Percentiles rank a stretch among this genome's conserved stretches.
These are phyloP conservation scores for Dysphania ambrosioides DNA, from an alignment of 148 eudicot genomes.

Conservation along the genomic window DNA sequence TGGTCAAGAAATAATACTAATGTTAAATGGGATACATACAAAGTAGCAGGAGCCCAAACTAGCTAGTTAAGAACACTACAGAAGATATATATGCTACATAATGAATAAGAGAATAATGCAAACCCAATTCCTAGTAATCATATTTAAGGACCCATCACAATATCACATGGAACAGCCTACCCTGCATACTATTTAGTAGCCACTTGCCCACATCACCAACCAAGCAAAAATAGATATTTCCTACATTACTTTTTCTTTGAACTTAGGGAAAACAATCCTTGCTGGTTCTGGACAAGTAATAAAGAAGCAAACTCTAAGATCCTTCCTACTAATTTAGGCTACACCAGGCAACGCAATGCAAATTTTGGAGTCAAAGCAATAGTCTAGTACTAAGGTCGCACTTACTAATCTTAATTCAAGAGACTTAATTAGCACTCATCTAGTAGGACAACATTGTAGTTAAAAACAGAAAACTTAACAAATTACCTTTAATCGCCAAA, in stretches of 20 bases:
- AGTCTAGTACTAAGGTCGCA: neutral
- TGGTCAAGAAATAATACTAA: neutral
- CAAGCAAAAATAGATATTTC: constrained; percentile 4
- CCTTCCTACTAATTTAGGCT: too few relatives aligned
- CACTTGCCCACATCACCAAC: constrained; percentile 14
- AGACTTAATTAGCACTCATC: neutral
- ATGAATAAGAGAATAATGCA: neutral
- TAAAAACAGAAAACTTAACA: neutral
- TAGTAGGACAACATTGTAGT: neutral
- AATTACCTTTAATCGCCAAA: constrained; percentile 13
- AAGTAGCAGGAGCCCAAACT: constrained; percentile 3
- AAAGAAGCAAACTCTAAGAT: neutral
- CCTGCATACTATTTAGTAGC: constrained; percentile 3
- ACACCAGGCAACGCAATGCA: too few relatives aligned
- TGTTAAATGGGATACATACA: neutral
- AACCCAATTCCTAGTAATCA: neutral
- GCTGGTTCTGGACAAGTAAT: neutral
- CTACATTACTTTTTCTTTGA: neutral
- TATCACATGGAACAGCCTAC: constrained; percentile 22
- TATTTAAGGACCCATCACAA: neutral
- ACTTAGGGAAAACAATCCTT: neutral
- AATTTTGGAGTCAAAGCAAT: neutral
- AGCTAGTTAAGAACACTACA: neutral
- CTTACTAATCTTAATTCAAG: neutral
- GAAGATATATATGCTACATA: neutral